These are phyloP conservation scores for Trametes hirsuta DNA, from an alignment of 1,284 basidiomycete species.

Conservation along the genomic window DNA sequence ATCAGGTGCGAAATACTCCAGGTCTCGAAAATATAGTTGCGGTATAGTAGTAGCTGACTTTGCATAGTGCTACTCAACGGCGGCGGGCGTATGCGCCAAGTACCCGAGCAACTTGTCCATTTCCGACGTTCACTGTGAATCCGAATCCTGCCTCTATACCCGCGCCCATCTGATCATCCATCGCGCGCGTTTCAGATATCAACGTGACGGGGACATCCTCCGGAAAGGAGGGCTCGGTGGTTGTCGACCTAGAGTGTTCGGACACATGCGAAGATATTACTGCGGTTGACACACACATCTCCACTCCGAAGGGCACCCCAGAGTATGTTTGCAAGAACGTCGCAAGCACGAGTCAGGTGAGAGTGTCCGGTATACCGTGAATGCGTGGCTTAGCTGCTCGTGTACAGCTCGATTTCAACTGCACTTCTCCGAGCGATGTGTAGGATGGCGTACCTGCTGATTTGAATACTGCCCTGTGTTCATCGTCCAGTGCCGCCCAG, in stretches of 20 bases:
- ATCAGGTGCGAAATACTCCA: constrained; percentile 43
- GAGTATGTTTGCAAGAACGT: constrained; percentile 50
- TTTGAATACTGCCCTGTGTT: background rate
- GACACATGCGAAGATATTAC: constrained; percentile 42
- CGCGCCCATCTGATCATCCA: background rate
- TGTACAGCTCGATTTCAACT: constrained; percentile 34
- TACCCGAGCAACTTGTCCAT: constrained; percentile 55
- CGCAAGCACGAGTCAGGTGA: constrained; percentile 31
- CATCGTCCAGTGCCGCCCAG: too few species aligned
- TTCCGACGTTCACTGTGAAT: constrained; percentile 44
- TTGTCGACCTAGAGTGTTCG: constrained; percentile 44
- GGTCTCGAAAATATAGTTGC: background rate
- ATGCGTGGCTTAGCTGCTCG: background rate
- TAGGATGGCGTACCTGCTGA: background rate
- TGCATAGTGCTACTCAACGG: constrained; percentile 56
- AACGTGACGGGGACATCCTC: constrained; percentile 45
- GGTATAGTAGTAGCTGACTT: background rate
- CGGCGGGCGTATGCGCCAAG: constrained; percentile 46
- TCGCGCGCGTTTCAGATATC: constrained; percentile 29
- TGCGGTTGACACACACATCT: constrained; percentile 36
- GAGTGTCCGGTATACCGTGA: background rate
- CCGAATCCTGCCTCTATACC: background rate
- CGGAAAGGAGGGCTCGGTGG: constrained; percentile 39
- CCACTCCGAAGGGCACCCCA: constrained; percentile 37
- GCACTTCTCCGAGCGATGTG: constrained; percentile 21